Evolutionary conservation across 2,329 filamentous ascomycete genomes (phyloP), one percentile per base, ranked within the genome.

Genomic region (Metarhizium rileyi): DNA sequence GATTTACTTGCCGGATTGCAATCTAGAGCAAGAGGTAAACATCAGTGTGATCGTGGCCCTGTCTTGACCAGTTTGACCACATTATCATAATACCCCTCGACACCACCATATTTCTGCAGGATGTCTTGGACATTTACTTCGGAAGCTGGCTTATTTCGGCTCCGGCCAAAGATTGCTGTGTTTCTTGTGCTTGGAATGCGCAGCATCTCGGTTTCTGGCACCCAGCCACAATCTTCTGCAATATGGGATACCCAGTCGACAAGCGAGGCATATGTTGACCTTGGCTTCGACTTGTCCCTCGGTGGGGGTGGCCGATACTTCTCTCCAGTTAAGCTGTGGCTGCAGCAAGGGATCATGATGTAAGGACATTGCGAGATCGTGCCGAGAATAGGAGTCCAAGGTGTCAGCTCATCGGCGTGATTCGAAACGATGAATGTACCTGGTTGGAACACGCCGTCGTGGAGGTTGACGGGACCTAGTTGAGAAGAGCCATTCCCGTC

Each of bases 391-490:
- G 93, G 93, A 0, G 93, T 97, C 93, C 93, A 98, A 0, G 88
- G 81, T 0, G 93, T 98, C 14, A 98, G 77, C 68, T 98, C 90
- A 63, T 98, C 93, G 10, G 91, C 91, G 65, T 98, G 93, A 62
- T 98, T 98, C 45, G 90, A 95, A 55, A 98, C 86, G 59, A 98
- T 89, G 66, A 98, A 98, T 0, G 89, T 94, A 26, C 81, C 81
- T 16, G 66, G 63, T 0, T 80, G 74, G 60, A 97, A 95, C 9
- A 74, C 61, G 33, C 91, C 93, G 53, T 73, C 65, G 59, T 81
- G 75, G 16, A 73, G 62, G 5, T 51, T 52, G 4, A 57, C 49
- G 3, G 52, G n/a, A 22, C 42, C 38, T 3, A 52, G 30, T 1
- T 56, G 52, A 12, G 25, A 18, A 16, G 3, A 12, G 30, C 16